Base-by-base conservation (phyloP, 176 grass and related monocot species). In the Triticum dicoccoides region DNA sequence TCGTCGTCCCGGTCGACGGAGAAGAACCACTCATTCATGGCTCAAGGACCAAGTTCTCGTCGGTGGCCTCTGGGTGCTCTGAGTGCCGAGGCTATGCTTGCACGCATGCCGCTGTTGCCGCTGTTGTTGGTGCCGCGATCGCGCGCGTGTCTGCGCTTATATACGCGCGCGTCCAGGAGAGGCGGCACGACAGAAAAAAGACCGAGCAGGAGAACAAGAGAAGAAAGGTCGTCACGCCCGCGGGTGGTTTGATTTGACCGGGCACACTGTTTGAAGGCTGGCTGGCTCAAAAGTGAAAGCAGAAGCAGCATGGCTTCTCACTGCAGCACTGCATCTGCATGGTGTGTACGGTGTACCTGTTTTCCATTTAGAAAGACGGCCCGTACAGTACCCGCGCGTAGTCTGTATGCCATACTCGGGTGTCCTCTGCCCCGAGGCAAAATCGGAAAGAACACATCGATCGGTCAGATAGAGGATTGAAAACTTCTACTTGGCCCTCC, bases 21-120 rank as follows among this genome's bases (percentile, higher is more conserved):
- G 78, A 15, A 77, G 78, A 86, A 82, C 14, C 62, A 78, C 5
- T 13, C n/a, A 4, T 89, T 71, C 83, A 88, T 88, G 71, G 76
- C 23, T 14, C n/a, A 66, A 54, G 47, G 47, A 15, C 4, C 13
- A 51, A 51, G 47, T 5, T 51, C 47, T 51, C 47, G 44, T 13
- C 47, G 13, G 13, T 51, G 47, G 13, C 47, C 47, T 51, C 47
- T 45, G 15, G 15, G 20, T 11, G 8, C 15, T 13, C 25, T 58
- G 51, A 1, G 35, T 17, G 34, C 54, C 69, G 69, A 14, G 51
- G 68, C 13, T 24, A 56, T 52, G 49, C 47, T 1, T 51, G 47
- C 15, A 18, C 51, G 51, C 11, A n/a, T 63, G 10, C 21, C 2
- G 11, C 3, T 2, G 54, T 21, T 59, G 54, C 54, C 18, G 21